These are phyloP conservation scores for Asterochloris sp. DNA, from an alignment of 139 green algal species.

Conservation along the genomic window DNA sequence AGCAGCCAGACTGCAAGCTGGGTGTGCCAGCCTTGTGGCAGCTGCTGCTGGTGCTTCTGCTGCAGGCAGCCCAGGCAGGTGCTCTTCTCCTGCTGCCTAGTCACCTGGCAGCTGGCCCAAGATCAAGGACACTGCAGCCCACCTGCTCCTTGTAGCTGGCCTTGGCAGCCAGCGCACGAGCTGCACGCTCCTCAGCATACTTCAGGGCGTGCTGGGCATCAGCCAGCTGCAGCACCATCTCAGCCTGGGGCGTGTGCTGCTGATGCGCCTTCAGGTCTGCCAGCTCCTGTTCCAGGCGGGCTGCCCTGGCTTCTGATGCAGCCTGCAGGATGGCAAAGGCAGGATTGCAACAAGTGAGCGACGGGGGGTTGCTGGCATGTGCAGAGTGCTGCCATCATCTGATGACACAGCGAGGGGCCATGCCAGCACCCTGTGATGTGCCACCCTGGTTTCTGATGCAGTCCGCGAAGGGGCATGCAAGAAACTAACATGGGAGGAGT, in stretches of 20 bases:
- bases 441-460: neutral
- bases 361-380: no score
- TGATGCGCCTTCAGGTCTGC: slow-evolving; percentile 19
- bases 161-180: slow-evolving; percentile 18
- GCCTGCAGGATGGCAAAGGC: slow-evolving; percentile 10
- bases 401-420: no score
- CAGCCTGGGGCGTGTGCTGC: slow-evolving; percentile 23
- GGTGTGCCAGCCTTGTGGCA: neutral
- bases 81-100: neutral
- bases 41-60: neutral
- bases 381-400: no score
- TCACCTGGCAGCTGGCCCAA: neutral
- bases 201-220: slow-evolving; percentile 1
- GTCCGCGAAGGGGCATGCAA: no score
- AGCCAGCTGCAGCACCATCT: slow-evolving; percentile 31
- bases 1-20: neutral
- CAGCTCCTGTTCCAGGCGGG: slow-evolving; percentile 18
- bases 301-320: slow-evolving; percentile 13
- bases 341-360: neutral
- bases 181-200: slow-evolving; percentile 10
- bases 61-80: neutral
- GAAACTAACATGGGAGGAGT: no score
- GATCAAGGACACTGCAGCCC: neutral
- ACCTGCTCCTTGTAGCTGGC: slow-evolving; percentile 43
- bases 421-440: no score